Percentiles rank a stretch among this genome's conserved stretches.
phyloP scores from a whole-genome alignment of 73 alveolate species.

The Loxodes magnus region DNA sequence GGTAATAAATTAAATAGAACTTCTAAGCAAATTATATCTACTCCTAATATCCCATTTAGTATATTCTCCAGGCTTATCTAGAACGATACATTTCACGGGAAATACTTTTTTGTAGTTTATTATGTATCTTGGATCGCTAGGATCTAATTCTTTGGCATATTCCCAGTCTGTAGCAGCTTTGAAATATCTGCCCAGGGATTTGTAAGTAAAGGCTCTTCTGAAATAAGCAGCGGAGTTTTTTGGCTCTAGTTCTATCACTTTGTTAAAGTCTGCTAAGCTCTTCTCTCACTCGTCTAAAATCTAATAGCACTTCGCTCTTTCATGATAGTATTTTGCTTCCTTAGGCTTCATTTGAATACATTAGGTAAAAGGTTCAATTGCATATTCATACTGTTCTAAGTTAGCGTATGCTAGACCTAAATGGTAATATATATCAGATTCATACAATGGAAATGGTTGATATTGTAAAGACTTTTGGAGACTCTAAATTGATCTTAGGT shows the following conservation, averaged over 20 bases:
- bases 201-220: conserved; percentile 78
- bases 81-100: conserved; percentile 66
- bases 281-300: conserved; percentile 55
- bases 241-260: conserved; percentile 67
- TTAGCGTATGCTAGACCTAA: conserved; percentile 77
- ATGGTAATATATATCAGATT: conserved; percentile 78
- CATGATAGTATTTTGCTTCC: conserved; percentile 65
- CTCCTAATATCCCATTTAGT: too few species aligned
- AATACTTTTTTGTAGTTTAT: conserved; percentile 55
- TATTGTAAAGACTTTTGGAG: conserved; percentile 42
- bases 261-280: conserved; percentile 62
- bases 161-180: conserved; percentile 86
- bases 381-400: conserved; percentile 64
- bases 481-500: conserved; percentile 49
- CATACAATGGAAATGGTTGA: conserved; percentile 62
- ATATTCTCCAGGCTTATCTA: conserved; percentile 83
- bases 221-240: conserved; percentile 83
- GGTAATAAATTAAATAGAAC: too few species aligned
- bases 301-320: conserved; percentile 79
- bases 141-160: conserved; percentile 66
- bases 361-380: conserved; percentile 64
- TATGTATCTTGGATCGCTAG: conserved; percentile 55
- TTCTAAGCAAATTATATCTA: too few species aligned
- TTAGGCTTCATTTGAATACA: conserved; percentile 28
- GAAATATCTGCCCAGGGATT: conserved; percentile 45